Conservation (phyloP, 2,329 filamentous ascomycete genomes). For the Microdochium bolleyi region DNA sequence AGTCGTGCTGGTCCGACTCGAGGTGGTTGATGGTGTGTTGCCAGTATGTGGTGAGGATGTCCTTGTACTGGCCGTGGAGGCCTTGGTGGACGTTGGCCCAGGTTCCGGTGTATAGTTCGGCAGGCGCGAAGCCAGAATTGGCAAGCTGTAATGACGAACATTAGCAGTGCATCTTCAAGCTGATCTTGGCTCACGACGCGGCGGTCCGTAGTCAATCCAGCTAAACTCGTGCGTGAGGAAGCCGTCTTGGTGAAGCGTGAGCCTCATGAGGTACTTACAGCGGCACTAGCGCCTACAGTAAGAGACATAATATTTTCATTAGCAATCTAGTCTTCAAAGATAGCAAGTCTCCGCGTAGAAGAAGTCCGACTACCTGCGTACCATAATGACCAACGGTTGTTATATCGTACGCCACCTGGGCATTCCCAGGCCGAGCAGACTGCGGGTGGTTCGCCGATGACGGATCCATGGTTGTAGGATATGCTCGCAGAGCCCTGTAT, state of each 20-base stretch:
- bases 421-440: constrained; percentile 26
- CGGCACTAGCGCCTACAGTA: constrained; percentile 36
- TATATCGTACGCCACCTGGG: constrained; percentile 54
- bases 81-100: constrained; percentile 99
- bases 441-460: constrained; percentile 47
- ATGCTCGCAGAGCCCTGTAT: background rate
- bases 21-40: constrained; percentile 96
- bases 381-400: constrained; percentile 72
- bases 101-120: constrained; percentile 85
- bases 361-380: constrained; percentile 30
- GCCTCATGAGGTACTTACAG: constrained; percentile 24
- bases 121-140: constrained; percentile 79
- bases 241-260: constrained; percentile 1
- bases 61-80: constrained; percentile 83
- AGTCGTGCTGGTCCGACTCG: constrained; percentile 92
- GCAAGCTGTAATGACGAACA: constrained; percentile 55
- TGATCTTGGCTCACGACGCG: background rate
- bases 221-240: background rate
- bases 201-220: too few relatives aligned
- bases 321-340: too few relatives aligned
- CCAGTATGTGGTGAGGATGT: constrained; percentile 98
- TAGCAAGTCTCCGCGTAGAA: background rate
- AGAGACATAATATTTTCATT: constrained; percentile 10
- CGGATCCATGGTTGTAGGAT: constrained; percentile 41
- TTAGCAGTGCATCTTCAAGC: background rate